These are phyloP conservation scores for Diaporthe vaccinii DNA, from an alignment of 2,329 filamentous ascomycete species.

Conservation along the genomic window DNA sequence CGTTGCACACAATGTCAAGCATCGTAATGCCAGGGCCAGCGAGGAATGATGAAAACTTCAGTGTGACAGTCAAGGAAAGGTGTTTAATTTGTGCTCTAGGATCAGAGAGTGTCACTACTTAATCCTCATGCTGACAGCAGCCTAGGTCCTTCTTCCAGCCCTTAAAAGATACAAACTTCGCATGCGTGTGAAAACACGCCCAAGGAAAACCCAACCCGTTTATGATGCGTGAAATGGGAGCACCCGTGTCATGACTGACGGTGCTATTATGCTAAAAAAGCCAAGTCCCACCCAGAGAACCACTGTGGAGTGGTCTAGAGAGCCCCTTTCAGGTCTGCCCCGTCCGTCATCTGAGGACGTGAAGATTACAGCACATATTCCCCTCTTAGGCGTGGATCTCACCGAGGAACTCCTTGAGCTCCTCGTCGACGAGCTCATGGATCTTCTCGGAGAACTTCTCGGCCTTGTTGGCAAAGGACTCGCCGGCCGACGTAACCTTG, in stretches of 20 bases:
- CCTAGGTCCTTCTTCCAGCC: conserved; percentile 1
- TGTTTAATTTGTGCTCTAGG: conserved; percentile 36
- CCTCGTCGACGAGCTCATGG: conserved; percentile 71
- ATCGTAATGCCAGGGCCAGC: background rate
- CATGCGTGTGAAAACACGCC: conserved; percentile 14
- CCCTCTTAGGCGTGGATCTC: conserved; percentile 59
- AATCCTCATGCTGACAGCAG: conserved; percentile 22
- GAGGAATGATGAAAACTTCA: background rate
- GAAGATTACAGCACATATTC: background rate
- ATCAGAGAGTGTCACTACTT: conserved; percentile 25
- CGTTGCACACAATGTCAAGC: background rate
- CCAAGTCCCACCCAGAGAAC: background rate
- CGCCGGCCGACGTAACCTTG: conserved; percentile 68
- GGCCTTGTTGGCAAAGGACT: conserved; percentile 67
- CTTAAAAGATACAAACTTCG: conserved; percentile 27
- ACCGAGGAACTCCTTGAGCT: conserved; percentile 71
- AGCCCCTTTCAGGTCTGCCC: background rate
- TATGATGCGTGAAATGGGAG: conserved; percentile 16
- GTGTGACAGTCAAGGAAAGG: conserved; percentile 16
- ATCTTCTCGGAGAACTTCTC: conserved; percentile 75
- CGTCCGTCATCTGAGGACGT: conserved; percentile 5
- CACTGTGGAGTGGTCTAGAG: conserved; percentile 10
- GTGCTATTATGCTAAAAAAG: conserved; percentile 22
- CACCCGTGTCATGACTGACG: conserved; percentile 1
- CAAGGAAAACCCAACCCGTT: conserved; percentile 15